Evolutionary conservation across 768 basidiomycete genomes (phyloP), one percentile per base, ranked within the genome.

Genomic region (Psilocybe subaeruginosa): DNA sequence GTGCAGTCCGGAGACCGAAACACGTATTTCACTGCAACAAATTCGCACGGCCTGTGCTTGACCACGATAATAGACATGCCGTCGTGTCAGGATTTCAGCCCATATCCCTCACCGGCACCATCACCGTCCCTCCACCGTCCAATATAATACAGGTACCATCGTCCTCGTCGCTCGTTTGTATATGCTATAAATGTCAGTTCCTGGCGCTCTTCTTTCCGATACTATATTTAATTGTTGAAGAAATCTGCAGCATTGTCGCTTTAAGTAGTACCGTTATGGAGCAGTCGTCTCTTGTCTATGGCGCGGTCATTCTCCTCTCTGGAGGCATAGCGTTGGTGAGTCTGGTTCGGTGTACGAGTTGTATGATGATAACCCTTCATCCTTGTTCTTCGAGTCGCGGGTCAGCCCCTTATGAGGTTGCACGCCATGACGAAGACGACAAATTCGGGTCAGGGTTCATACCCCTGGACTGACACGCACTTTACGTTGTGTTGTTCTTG

Each of bases 361-460:
- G 17, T 60, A 69, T 76, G 91, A 91, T 91, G 88, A 77, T 66
- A 74, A 78, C 79, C 77, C 73, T 84, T 91, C 92, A 93, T 93
- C 91, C 91, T 93, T 93, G 91, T 93, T 93, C 91, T 93, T 90
- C 80, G 92, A 93, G 88, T 79, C 71, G 68, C 76, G 87, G 87
- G 91, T 80, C 75, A 64, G 76, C 70, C 67, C 52, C 31, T 68
- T 61, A 23, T 54, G 66, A 64, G 68, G 73, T 61, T 72, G 72
- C 70, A 82, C 90, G 91, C 83, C 80, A 78, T 70, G 77, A 77
- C 81, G 74, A 82, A 66, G 91, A 90, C 87, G 91, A 90, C 69
- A 80, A 61, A 60, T 59, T 62, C 69, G 79, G 88, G 84, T 83
- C 79, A 74, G 80, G 82, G 76, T 43, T 64, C 60, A 60, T 53